Evolutionary conservation across 2,329 filamentous ascomycete genomes (phyloP).

Genomic region (Penicillium italicum): DNA sequence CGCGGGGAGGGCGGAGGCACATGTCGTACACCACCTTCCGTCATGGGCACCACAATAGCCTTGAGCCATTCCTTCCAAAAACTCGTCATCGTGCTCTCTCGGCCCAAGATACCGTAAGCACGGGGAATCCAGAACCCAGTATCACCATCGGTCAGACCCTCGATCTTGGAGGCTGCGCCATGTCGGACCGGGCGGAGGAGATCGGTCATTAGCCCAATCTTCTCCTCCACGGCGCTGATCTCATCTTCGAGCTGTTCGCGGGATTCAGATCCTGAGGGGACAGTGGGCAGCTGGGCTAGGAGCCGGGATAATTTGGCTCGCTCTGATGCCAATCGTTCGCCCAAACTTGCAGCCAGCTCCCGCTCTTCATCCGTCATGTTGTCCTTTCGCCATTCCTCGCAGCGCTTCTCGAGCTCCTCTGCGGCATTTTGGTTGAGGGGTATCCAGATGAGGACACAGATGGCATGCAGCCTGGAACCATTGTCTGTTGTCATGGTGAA

Average conservation of each 20-base stretch:
- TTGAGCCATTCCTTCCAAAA: constrained; percentile 99
- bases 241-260: constrained; percentile 86
- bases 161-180: constrained; percentile 93
- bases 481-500: constrained; percentile 97
- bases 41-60: constrained; percentile 93
- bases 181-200: constrained; percentile 88
- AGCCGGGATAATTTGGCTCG: constrained; percentile 86
- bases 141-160: constrained; percentile 90
- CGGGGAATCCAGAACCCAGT: constrained; percentile 94
- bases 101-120: constrained; percentile 86
- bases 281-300: constrained; percentile 74
- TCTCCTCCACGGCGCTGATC: constrained; percentile 94
- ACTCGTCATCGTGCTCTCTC: constrained; percentile 74
- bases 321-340: constrained; percentile 80
- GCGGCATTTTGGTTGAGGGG: constrained; percentile 78
- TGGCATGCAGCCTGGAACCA: constrained; percentile 85
- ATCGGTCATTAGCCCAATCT: constrained; percentile 95
- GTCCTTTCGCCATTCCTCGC: constrained; percentile 79
- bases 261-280: constrained; percentile 73
- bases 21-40: constrained; percentile 74
- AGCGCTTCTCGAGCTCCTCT: constrained; percentile 68
- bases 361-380: constrained; percentile 99
- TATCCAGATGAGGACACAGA: constrained; percentile 89
- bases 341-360: constrained; percentile 86
- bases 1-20: constrained; percentile 85